Evolutionary conservation across 345 rosid species (phyloP).

Genomic region (Geranium brycei): DNA sequence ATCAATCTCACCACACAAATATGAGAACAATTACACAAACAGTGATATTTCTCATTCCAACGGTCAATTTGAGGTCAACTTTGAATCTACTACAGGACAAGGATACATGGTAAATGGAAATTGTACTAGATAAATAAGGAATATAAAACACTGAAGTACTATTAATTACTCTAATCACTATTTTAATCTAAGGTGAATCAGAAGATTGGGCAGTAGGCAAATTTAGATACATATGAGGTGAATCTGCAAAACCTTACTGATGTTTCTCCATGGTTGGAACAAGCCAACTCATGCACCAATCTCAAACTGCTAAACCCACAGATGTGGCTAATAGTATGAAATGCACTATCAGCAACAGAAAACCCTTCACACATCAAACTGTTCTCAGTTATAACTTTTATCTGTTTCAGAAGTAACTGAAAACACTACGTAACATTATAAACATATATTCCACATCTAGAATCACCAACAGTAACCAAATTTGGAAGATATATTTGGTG

Average conservation of each 20-base stretch:
- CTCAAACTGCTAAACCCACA: neutral
- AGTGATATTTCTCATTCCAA: too few relatives aligned
- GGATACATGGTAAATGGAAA: neutral
- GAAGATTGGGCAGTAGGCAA: too few relatives aligned
- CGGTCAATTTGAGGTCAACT: neutral
- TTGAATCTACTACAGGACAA: neutral
- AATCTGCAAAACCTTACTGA: too few relatives aligned
- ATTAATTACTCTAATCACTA: too few relatives aligned
- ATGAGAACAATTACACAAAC: too few relatives aligned
- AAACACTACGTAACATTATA: too few relatives aligned
- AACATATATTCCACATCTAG: neutral
- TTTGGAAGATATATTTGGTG: neutral
- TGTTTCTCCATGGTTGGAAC: too few relatives aligned
- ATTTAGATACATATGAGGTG: too few relatives aligned
- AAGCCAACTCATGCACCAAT: neutral
- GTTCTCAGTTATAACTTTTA: neutral
- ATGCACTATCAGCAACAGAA: neutral
- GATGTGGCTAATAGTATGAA: neutral
- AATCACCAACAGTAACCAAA: neutral
- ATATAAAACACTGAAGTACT: too few relatives aligned
- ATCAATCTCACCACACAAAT: neutral
- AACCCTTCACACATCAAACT: neutral
- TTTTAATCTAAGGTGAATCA: too few relatives aligned
- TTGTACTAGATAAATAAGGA: too few relatives aligned
- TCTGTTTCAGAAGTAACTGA: neutral